Evolutionary conservation across 768 basidiomycete species (phyloP), one percentile per base, ranked within the genome.

Genomic region (Kwoniella mangroviensis): DNA sequence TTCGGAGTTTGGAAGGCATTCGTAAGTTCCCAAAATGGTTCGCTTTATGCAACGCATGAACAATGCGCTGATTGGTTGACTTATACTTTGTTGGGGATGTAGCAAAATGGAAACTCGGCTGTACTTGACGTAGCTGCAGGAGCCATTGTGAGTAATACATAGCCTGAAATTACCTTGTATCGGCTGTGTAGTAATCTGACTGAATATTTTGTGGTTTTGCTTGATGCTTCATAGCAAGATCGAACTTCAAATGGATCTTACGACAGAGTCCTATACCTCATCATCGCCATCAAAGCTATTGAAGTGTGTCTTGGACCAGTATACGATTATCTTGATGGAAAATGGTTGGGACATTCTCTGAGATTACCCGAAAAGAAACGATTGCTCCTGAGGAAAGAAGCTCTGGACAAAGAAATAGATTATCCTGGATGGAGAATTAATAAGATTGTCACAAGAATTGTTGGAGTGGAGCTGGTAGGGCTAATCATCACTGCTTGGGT

Each of bases 1-100:
- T 79, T 76, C 51, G 80, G 80, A 0, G 72, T 81, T 2, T 81
- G 80, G 80, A 81, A 79, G 63, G 73, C 79, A 13, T 81, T 81
- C 65, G 74, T 73, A 42, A 68, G 75, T 74, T 34, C 34, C 34
- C 34, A 34, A 34, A 34, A 34, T 4, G 4, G 4, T 26, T 4
- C 26, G 34, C 34, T 34, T 34, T 7, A 34, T 4, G 34, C 34
- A 34, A 7, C 34, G 34, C 34, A 7, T 34, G 34, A 34, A 34
- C 9, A 34, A 34, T 34, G 41, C 11, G 55, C 54, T 58, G 57
- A 54, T n/a, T 6, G 13, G 45, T 49, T 17, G 45, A 13, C 12
- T 15, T 49, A 2, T 40, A 53, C 43, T 34, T 34, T 4, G 34
- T 34, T 34, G 34, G 17, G 45, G 5, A 45, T 13, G 13, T 42